Evolutionary conservation across 176 grass and related monocot genomes (phyloP), one percentile per base, ranked within the genome.

Genomic region (Zoysia japonica): DNA sequence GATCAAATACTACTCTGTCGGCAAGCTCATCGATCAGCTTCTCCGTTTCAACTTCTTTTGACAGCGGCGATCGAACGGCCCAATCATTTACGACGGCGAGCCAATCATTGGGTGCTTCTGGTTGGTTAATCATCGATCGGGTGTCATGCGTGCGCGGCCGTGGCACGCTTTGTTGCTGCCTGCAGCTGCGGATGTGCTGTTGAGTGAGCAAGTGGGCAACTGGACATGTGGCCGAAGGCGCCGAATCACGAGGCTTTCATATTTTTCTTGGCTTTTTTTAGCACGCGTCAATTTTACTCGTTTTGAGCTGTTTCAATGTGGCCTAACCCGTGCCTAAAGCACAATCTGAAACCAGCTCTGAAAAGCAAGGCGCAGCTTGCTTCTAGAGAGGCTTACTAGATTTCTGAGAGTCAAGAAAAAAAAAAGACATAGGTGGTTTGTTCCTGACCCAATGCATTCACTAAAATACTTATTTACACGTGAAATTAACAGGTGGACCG

Each of bases 191-290:
- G 52, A 17, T 55, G 52, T 1, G 35, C 52, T 45, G 36, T 60
- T 60, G 65, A 44, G 19, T 72, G 67, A 28, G 10, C 79, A 82
- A 82, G 79, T 72, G 68, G 59, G 68, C 79, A 65, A 81, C 47
- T 28, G 28, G 28, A 0, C 28, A 28, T 28, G 28, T 28, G 28
- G 42, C 39, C 28, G n/a, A n/a, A n/a, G n/a, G n/a, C 61, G 63
- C 13, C 3, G 7, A 50, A 77, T 2, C 14, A 61, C 57, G 56
- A 47, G 56, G n/a, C n/a, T n/a, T n/a, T n/a, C n/a, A n/a, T n/a
- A n/a, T 11, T 46, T 54, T 17, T 2, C 12, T 53, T 72, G 16
- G 48, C 53, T 53, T 2, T n/a, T 48, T 70, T n/a, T n/a, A n/a
- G n/a, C n/a, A n/a, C n/a, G n/a, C n/a, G n/a, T n/a, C 28, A 28